Evolutionary conservation across 2,329 filamentous ascomycete species (phyloP).

Genomic region (Ophiocordyceps camponoti-rufipedis): DNA sequence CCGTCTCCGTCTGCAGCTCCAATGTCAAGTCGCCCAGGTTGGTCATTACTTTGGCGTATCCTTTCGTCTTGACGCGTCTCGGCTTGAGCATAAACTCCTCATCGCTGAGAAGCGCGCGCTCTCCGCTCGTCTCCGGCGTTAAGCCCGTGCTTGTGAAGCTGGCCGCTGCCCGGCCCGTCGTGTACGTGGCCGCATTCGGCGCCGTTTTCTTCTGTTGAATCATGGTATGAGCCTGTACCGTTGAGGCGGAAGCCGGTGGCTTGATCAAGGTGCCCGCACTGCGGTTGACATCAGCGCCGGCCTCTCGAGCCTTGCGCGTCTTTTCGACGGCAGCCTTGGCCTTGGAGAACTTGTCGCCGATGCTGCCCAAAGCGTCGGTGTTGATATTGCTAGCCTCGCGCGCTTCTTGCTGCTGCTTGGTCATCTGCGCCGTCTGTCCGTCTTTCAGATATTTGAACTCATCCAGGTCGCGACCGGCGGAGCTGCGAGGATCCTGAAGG

Average conservation of each 20-base stretch:
- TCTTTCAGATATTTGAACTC: constrained; percentile 82
- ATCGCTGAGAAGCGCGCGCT: constrained; percentile 71
- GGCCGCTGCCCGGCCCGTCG: constrained; percentile 76
- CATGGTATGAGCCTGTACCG: constrained; percentile 13
- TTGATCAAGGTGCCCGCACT: constrained; percentile 24
- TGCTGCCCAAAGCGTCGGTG: constrained; percentile 57
- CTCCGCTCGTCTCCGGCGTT: constrained; percentile 77
- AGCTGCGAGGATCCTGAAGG: constrained; percentile 85
- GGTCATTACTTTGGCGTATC: constrained; percentile 80
- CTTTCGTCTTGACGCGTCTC: constrained; percentile 72
- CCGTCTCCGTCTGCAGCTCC: constrained; percentile 78
- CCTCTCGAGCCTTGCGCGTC: constrained; percentile 56
- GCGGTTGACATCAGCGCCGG: constrained; percentile 38
- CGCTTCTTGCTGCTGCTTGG: constrained; percentile 52
- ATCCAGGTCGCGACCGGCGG: constrained; percentile 64
- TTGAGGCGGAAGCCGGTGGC: constrained; percentile 7
- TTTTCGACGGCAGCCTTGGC: constrained; percentile 90
- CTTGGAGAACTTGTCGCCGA: constrained; percentile 66
- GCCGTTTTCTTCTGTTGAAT: constrained; percentile 42
- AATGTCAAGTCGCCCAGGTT: constrained; percentile 71
- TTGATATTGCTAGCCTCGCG: constrained; percentile 56
- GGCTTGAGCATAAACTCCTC: constrained; percentile 96
- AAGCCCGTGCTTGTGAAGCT: constrained; percentile 91
- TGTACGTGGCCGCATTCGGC: constrained; percentile 79
- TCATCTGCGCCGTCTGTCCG: constrained; percentile 49